Percentiles rank a stretch among this genome's conserved stretches.
Evolutionary conservation across 768 basidiomycete genomes (phyloP).

Genomic region (Leucocoprinus sp.): DNA sequence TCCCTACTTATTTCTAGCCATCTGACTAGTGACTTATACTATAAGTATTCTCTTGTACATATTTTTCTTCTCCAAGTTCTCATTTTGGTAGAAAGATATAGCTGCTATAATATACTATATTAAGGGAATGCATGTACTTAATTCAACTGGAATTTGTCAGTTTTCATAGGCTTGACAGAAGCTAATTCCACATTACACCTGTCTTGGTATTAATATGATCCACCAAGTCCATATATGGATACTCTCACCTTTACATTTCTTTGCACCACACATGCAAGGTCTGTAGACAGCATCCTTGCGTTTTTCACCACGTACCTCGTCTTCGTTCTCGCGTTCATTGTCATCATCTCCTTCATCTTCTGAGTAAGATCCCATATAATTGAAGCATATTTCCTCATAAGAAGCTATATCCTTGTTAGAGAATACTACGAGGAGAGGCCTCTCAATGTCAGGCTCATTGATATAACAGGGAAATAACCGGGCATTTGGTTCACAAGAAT

Average conservation of each 20-base stretch:
- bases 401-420: conserved; percentile 54
- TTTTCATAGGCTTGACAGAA: not conserved
- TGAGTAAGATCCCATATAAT: conserved; percentile 46
- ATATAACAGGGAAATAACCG: conserved; percentile 65
- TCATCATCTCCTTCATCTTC: conserved; percentile 35
- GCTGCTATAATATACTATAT: no score
- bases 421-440: conserved; percentile 64
- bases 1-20: no score
- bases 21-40: no score
- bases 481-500: conserved; percentile 87
- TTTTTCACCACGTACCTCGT: conserved; percentile 12
- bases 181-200: conserved; percentile 5
- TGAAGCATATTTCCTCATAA: conserved; percentile 70
- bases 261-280: conserved; percentile 15
- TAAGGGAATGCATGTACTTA: no score
- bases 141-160: no score
- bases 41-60: no score
- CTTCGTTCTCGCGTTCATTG: conserved; percentile 20
- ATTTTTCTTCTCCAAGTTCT: no score
- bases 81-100: no score
- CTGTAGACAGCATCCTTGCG: conserved; percentile 28
- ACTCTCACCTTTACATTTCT: conserved; percentile 7
- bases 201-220: not conserved
- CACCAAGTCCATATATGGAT: not conserved
- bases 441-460: conserved; percentile 65